Evolutionary conservation across 2,329 filamentous ascomycete species (phyloP), one percentile per base, ranked within the genome.

Genomic region (Scytalidium lignicola): DNA sequence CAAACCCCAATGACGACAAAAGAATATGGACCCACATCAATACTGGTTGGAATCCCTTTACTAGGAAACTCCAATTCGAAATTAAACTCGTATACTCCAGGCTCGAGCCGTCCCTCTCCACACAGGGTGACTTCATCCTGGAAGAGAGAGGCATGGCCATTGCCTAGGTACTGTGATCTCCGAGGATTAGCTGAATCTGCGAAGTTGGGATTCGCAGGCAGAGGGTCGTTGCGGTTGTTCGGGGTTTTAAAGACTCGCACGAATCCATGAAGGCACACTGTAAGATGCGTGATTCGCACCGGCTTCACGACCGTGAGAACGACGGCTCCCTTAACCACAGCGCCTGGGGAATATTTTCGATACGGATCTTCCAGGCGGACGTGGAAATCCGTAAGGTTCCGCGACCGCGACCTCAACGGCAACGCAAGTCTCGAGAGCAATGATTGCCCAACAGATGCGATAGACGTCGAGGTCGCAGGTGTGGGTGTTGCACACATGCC

Each of bases 71-170:
- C 72, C 54, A 89, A 69, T 60, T 88, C 82, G 58, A 89, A 90
- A 52, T 86, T 83, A 66, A 93, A 93, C 65, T 90, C 83, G 63
- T 90, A 92, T 57, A 80, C 79, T 37, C 86, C 86, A 43, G 86
- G 78, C 46, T 86, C 83, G 29, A 93, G 70, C 59, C 84, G 79
- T 13, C 88, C 88, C 60, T 91, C 86, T 19, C 87, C 88, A 62
- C 87, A 90, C 29, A 93, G 70, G 13, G 89, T 85, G 63, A 85
- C 78, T 69, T 93, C 88, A 62, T 93, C 88, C 66, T 90, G 85
- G 62, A 92, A 93, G 42, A 93, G 72, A 40, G 85, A 86, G n/a
- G 84, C 86, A 58, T 88, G 82, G 26, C 88, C 87, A 70, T 88
- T 88, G 58, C 85, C 85, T 61, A 84, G 84, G 62, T 88, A 88